phyloP scores from a whole-genome alignment of 306 rosid genomes.

The Spatholobus suberectus region DNA sequence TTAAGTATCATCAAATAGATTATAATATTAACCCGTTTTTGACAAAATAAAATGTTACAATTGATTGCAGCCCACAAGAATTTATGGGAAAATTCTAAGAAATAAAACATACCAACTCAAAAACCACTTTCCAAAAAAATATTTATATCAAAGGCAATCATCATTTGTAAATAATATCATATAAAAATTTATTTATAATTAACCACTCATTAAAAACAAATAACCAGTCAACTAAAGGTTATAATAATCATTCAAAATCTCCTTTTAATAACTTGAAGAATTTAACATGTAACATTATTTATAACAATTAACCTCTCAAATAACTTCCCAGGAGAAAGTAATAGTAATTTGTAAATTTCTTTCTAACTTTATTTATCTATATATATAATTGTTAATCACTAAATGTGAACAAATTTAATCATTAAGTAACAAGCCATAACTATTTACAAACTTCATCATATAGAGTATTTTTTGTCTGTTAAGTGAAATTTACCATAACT shows the following conservation, averaged over 20 bases:
- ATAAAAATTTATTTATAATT: too few relatives aligned
- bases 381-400: background rate
- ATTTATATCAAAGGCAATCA: too few relatives aligned
- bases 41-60: too few relatives aligned
- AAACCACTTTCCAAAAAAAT: too few relatives aligned
- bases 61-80: too few relatives aligned
- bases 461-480: background rate
- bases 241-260: background rate
- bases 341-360: background rate
- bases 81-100: too few relatives aligned
- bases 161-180: too few relatives aligned
- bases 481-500: background rate
- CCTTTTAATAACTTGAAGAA: background rate
- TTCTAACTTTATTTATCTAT: background rate
- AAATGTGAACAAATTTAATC: background rate
- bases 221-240: background rate
- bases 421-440: background rate
- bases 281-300: background rate
- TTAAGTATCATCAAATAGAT: too few relatives aligned
- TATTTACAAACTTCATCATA: background rate
- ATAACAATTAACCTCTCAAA: background rate
- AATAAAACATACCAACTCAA: too few relatives aligned
- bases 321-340: background rate
- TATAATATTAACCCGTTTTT: too few relatives aligned
- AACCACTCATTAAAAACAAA: background rate